Conservation (phyloP, 306 rosid genomes). For the Ammopiptanthus mongolicus region DNA sequence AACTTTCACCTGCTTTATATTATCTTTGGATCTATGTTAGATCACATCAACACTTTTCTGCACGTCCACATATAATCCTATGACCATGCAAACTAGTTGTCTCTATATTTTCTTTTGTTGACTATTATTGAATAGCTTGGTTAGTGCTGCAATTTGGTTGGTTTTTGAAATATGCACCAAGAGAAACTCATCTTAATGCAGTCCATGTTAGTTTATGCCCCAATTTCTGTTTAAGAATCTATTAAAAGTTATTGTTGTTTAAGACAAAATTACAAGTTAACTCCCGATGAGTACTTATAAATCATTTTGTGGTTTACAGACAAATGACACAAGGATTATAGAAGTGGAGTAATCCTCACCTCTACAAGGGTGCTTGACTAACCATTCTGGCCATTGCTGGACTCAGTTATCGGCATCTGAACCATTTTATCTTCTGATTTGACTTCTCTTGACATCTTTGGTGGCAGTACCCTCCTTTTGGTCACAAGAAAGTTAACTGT, state of each 20-base stretch:
- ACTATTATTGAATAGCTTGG: neutral
- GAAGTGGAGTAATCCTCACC: constrained; percentile 2
- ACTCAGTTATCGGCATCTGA: neutral
- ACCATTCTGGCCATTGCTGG: neutral
- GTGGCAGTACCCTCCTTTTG: constrained; percentile 5
- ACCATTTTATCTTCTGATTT: constrained; percentile 13
- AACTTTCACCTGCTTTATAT: neutral
- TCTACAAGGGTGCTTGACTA: constrained; percentile 11
- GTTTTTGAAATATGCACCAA: neutral
- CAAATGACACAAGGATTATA: constrained; percentile 18
- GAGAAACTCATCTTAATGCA: neutral
- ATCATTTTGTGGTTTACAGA: constrained; percentile 35
- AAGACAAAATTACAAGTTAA: neutral
- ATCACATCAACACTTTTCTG: neutral
- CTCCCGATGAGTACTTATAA: neutral
- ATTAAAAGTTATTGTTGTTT: neutral
- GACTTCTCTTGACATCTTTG: constrained; percentile 9
- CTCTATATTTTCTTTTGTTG: neutral
- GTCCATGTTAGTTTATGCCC: neutral
- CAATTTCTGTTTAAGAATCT: too few relatives aligned
- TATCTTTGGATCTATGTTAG: neutral
- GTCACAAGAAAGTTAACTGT: constrained; percentile 2
- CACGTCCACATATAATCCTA: neutral
- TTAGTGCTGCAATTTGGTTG: neutral
- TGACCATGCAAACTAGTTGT: neutral